A percentile compares a stretch with the other conserved stretches of the same genome.
These are phyloP conservation scores for Talaromyces nanjingensis DNA, from an alignment of 495 filamentous ascomycete species.

Conservation along the genomic window DNA sequence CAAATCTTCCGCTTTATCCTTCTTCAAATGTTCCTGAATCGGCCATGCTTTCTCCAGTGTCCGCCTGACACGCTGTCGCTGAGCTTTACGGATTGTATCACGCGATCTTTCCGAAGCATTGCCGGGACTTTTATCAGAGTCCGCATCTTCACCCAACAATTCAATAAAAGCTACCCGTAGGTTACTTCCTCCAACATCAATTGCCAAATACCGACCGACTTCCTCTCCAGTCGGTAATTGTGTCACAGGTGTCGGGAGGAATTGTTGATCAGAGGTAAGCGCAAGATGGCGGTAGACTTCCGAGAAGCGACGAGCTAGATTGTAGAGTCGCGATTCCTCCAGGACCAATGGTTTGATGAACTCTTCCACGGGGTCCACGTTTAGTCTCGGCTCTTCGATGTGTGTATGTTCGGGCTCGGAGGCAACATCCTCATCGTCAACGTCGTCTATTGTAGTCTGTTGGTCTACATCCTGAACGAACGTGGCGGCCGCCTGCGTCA, in stretches of 20 bases:
- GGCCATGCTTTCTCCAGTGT: slow-evolving; percentile 68
- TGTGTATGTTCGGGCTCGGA: slow-evolving; percentile 26
- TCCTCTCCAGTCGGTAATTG: slow-evolving; percentile 57
- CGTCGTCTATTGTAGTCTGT: slow-evolving; percentile 29
- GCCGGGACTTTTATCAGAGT: slow-evolving; percentile 26
- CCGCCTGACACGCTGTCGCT: slow-evolving; percentile 46
- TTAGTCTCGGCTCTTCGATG: slow-evolving; percentile 21
- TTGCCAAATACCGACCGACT: slow-evolving; percentile 64
- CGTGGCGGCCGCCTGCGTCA: slow-evolving; percentile 26
- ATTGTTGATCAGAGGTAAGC: slow-evolving; percentile 60
- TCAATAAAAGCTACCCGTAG: slow-evolving; percentile 74
- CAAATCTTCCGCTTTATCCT: slow-evolving; percentile 63
- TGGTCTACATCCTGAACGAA: slow-evolving; percentile 30
- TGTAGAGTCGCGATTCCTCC: slow-evolving; percentile 44
- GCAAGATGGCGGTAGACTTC: slow-evolving; percentile 57
- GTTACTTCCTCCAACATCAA: slow-evolving; percentile 79
- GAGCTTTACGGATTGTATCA: slow-evolving; percentile 39
- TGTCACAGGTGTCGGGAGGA: slow-evolving; percentile 73
- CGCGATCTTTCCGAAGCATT: slow-evolving; percentile 30
- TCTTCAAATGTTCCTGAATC: slow-evolving; percentile 73
- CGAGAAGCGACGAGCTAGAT: slow-evolving; percentile 55
- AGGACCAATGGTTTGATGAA: slow-evolving; percentile 34
- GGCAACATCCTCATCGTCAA: slow-evolving; percentile 30
- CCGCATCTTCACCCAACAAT: slow-evolving; percentile 44
- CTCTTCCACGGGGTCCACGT: slow-evolving; percentile 26